Evolutionary conservation across 805 yeast species (phyloP), one percentile per base, ranked within the genome.

Genomic region (Cyberlindnera japonica): DNA sequence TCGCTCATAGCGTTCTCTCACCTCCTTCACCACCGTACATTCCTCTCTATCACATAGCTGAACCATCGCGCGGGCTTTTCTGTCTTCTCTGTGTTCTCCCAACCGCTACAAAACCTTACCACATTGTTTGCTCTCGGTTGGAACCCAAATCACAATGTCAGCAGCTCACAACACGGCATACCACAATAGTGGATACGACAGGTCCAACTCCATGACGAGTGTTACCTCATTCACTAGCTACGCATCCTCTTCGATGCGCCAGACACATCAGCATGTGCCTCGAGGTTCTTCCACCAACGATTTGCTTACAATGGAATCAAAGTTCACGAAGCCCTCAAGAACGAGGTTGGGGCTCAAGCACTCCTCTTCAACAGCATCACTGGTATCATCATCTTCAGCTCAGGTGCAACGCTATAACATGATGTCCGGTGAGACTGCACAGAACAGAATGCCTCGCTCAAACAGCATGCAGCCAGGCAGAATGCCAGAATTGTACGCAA

Each of bases 281-380:
- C 47, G 61, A 24, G 50, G 49, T 8, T 37, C 48, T 3, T 51
- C 58, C 6, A 57, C 61, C 2, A 42, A 33, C 10, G 59, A 55
- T 20, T 44, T 57, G 16, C 3, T 57, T 2, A 35, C 28, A 1
- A 3, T 49, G n/a, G 59, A 51, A 7, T 15, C 45, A n/a, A 46
- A 38, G 37, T 50, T 52, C 40, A n/a, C 39, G 8, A 50, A 43
- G 26, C 48, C 48, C 6, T 29, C 49, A 4, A 44, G 53, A 27
- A 23, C 39, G 3, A 48, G 29, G 19, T 28, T 21, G 11, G 40
- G 15, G 10, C 17, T 36, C 25, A 32, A 30, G 27, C 29, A 19
- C 24, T 39, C 43, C 11, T 4, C 37, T 3, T 39, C 49, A 2
- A 24, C 37, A 9, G 32, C 30, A 14, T 39, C 43, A 3, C 18